Conservation (phyloP, 1,284 basidiomycete species). For the Ustilago sp. region DNA sequence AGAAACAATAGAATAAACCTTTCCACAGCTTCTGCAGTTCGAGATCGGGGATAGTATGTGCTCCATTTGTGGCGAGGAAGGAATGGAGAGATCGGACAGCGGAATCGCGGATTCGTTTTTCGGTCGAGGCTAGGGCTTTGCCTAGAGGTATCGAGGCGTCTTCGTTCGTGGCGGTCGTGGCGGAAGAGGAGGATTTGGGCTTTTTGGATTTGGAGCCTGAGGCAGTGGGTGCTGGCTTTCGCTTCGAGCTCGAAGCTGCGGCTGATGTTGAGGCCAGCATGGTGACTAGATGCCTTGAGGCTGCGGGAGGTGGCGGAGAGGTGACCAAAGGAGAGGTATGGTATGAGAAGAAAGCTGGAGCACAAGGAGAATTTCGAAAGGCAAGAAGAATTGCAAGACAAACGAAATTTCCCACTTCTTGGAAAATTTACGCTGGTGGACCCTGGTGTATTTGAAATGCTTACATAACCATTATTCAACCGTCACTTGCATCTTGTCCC, state of each 20-base stretch:
- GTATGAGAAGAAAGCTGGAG: not conserved
- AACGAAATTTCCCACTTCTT: slow-evolving; percentile 22
- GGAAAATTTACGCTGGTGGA: slow-evolving; percentile 17
- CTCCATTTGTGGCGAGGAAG: slow-evolving; percentile 72
- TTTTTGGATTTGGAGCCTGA: slow-evolving; percentile 10
- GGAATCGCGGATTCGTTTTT: slow-evolving; percentile 80
- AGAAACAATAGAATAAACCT: slow-evolving; percentile 95
- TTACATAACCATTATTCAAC: slow-evolving; percentile 18
- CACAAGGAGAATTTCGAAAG: not conserved
- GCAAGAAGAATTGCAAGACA: slow-evolving; percentile 9
- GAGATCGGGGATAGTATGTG: slow-evolving; percentile 73
- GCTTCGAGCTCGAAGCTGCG: slow-evolving; percentile 23
- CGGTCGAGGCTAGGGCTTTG: slow-evolving; percentile 65
- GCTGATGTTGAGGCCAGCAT: slow-evolving; percentile 2
- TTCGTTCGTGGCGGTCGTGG: not conserved
- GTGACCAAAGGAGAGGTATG: not conserved
- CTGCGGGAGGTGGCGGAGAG: not conserved
- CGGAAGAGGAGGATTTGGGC: slow-evolving; percentile 5
- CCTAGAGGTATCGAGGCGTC: slow-evolving; percentile 56
- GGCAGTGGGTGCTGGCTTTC: slow-evolving; percentile 8
- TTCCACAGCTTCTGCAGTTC: slow-evolving; percentile 97
- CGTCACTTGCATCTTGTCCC: too few species aligned
- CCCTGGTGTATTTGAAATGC: slow-evolving; percentile 25
- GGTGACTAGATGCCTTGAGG: not conserved
- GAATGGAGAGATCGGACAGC: slow-evolving; percentile 81